Evolutionary conservation across 2,329 filamentous ascomycete species (phyloP), one percentile per base, ranked within the genome.

Genomic region (Huntiella decipiens): DNA sequence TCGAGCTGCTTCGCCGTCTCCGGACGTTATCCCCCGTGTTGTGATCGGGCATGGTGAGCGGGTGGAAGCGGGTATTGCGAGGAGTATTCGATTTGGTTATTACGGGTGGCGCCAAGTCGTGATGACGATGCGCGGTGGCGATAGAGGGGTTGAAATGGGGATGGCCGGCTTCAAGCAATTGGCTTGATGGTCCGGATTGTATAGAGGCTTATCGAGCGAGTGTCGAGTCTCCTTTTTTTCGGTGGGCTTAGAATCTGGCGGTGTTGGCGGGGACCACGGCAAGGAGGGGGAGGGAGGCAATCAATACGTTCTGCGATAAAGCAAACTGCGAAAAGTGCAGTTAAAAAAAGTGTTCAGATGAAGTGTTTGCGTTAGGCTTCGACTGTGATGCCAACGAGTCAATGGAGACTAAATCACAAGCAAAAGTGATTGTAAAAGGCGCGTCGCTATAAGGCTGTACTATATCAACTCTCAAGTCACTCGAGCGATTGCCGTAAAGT

Each of bases 1-100:
- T 79, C 66, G 88, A 96, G 69, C 88, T 95, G 64, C 91, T 96
- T 66, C 91, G 79, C 70, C 91, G 80, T 72, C 88, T 77, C 63
- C 88, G 74, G 54, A 77, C 79, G 54, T 71, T 68, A 61, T 80
- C 77, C 35, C 47, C 40, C 16, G 47, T 46, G 57, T 71, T 71
- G 45, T 55, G 56, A 57, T 79, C 73, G 56, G 71, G 63, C 74
- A 74, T 74, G 58, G 66, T 63, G 58, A 69, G 63, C 22, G 22
- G 22, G 8, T 10, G 22, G 22, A 10, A 28, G 22, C 22, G 22
- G 22, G 8, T 28, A 28, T 60, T 58, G 63, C 65, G 71, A 77
- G 45, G 12, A 39, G 43, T 43, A 36, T 35, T 39, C 15, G 32
- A 46, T 36, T 39, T 39, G 17, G 45, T 36, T 17, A 44, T 8